Base-by-base conservation (phyloP, 257 asterid genomes). In the Solanum rostratum region DNA sequence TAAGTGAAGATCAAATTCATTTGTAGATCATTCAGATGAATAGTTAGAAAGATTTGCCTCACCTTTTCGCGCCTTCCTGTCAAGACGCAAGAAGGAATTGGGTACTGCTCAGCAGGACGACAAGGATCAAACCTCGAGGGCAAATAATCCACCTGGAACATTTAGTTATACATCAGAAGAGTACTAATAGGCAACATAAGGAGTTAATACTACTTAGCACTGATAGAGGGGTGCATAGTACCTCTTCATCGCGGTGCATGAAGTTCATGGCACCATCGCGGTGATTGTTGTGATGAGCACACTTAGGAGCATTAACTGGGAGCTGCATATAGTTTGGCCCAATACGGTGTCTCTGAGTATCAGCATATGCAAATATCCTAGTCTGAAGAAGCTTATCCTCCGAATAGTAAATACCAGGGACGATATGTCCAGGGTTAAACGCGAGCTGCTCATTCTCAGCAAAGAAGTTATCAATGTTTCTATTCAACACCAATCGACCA, bases 161-260 rank as follows among this genome's bases (percentile, higher is more conserved):
- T 82, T 50, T 27, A 45, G 62, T 78, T 6, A 79, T 39, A 30
- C 76, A 82, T 55, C 81, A 79, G 85, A 22, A 55, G 11, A 84
- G 60, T 20, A 63, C 54, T 33, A 68, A 68, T 3, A 68, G 50
- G 49, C 8, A 68, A 68, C 13, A 69, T 12, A 57, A 57, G 65
- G 65, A 49, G n/a, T n/a, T n/a, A 9, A 59, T 7, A 6, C 45
- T n/a, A n/a, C 39, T 10, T 10, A 69, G 10, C 30, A 39, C 79
- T 4, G 10, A 10, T 69, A 9, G 79, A 19, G 18, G 70, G 33
- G 24, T 82, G 27, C 49, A 50, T 41, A 73, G 37, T 88, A 92
- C 97, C 97, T 93, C 97, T 88, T 91, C 97, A 85, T 92, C 94
- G 88, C 97, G 90, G 85, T 93, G 95, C 94, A 92, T 93, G 87